A percentile compares a stretch with the other conserved stretches of the same genome.
phyloP scores from a whole-genome alignment of 345 rosid species.

The Microthlaspi erraticum region DNA sequence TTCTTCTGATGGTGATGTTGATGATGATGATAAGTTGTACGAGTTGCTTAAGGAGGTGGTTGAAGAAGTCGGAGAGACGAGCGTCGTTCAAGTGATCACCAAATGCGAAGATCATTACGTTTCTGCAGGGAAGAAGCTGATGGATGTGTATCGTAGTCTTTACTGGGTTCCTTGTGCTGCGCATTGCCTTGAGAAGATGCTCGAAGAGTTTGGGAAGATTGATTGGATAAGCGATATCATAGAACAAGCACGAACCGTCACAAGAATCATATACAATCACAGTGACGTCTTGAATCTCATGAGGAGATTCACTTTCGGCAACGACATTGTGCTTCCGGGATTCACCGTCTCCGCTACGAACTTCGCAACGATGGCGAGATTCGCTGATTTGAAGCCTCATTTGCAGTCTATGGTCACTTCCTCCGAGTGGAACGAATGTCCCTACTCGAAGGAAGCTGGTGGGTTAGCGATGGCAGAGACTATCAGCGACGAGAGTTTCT shows the following conservation, averaged over 20 bases:
- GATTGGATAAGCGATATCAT: conserved; percentile 66
- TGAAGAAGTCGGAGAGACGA: conserved; percentile 72
- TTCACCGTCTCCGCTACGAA: conserved; percentile 65
- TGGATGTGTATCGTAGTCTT: conserved; percentile 68
- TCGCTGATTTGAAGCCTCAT: conserved; percentile 62
- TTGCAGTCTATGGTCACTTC: conserved; percentile 87
- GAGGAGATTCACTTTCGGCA: conserved; percentile 72
- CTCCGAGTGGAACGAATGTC: conserved; percentile 81
- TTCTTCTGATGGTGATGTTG: not conserved
- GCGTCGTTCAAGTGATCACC: conserved; percentile 89
- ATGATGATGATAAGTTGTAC: conserved; percentile 52
- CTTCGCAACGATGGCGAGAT: conserved; percentile 65
- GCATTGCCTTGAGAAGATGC: conserved; percentile 72
- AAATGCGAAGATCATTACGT: conserved; percentile 61
- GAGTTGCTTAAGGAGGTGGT: conserved; percentile 71
- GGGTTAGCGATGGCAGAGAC: conserved; percentile 73
- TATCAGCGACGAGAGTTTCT: conserved; percentile 67
- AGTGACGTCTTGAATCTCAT: conserved; percentile 70
- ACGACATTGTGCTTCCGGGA: conserved; percentile 73
- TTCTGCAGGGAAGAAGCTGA: conserved; percentile 64
- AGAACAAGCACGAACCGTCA: conserved; percentile 78
- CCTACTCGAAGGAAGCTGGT: conserved; percentile 68
- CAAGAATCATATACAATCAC: conserved; percentile 81
- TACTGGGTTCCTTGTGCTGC: conserved; percentile 94
- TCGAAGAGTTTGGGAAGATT: conserved; percentile 62